Conservation (phyloP, 305 asterid species). For the Solanum hybrid region DNA sequence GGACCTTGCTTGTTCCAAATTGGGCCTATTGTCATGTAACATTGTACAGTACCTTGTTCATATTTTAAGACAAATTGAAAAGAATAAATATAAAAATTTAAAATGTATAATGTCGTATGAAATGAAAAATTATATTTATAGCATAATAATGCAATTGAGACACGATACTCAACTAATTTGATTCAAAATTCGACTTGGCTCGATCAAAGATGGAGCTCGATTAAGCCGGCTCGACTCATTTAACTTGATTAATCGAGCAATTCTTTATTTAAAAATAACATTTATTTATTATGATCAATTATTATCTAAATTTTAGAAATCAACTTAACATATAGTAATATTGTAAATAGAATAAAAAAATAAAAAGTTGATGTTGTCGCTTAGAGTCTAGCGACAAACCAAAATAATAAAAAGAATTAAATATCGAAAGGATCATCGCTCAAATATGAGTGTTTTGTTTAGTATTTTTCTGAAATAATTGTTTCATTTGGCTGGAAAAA, state of each 20-base stretch:
- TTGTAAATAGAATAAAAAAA: background rate
- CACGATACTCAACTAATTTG: background rate
- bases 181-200: background rate
- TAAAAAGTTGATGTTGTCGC: background rate
- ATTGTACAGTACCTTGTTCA: background rate
- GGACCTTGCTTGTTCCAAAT: background rate
- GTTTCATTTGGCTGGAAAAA: too few species aligned
- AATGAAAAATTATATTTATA: too few species aligned
- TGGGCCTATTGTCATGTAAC: background rate
- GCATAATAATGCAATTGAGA: background rate
- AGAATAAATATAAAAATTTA: background rate
- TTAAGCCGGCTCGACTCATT: background rate
- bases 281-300: background rate
- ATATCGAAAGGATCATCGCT: too few species aligned
- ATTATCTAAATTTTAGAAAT: too few species aligned
- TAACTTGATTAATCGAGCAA: background rate
- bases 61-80: background rate
- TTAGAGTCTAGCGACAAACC: too few species aligned
- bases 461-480: too few species aligned
- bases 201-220: background rate
- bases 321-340: background rate
- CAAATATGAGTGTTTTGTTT: too few species aligned
- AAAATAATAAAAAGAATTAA: too few species aligned
- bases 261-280: too few species aligned
- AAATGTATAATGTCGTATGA: too few species aligned